Evolutionary conservation across 352 stramenopile genomes (phyloP).

Genomic region (Phytopythium montanum): DNA sequence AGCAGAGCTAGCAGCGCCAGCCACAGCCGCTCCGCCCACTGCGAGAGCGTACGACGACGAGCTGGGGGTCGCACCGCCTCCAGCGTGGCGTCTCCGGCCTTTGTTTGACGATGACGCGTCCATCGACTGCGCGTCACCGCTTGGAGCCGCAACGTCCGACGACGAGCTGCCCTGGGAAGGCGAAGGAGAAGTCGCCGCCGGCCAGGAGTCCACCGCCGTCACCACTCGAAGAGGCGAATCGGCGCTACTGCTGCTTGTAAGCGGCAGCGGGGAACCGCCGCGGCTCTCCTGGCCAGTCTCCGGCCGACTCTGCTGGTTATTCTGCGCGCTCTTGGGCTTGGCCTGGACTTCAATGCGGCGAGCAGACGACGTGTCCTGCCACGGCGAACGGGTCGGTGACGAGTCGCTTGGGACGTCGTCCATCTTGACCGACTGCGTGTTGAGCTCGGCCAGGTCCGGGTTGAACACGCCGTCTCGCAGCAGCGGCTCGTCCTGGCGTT

Average conservation of each 20-base stretch:
- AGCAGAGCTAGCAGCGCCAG: no score
- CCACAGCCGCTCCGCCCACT: neutral
- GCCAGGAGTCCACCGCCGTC: neutral
- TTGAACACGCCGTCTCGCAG: constrained; percentile 28
- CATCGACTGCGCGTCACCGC: neutral
- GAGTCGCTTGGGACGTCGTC: constrained; percentile 16
- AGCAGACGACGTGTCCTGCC: constrained; percentile 4
- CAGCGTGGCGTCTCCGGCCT: constrained; percentile 1
- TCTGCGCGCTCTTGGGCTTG: neutral
- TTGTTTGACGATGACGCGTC: neutral
- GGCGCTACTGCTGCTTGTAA: neutral
- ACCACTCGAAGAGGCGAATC: neutral
- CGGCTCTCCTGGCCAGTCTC: constrained; percentile 2
- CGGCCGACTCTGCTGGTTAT: neutral
- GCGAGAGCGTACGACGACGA: constrained; percentile 5
- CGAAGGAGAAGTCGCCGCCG: neutral
- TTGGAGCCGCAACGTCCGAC: neutral
- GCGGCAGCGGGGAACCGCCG: neutral
- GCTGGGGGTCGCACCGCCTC: neutral
- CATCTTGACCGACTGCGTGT: constrained; percentile 61
- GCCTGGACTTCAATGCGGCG: constrained; percentile 7
- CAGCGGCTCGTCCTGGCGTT: constrained; percentile 8
- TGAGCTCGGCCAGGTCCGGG: constrained; percentile 55
- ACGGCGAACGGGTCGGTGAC: neutral
- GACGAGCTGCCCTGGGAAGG: constrained; percentile 5